Percentiles rank a stretch among this genome's conserved stretches.
phyloP scores from a whole-genome alignment of 495 filamentous ascomycete genomes.

The Chlorociboria aeruginascens region DNA sequence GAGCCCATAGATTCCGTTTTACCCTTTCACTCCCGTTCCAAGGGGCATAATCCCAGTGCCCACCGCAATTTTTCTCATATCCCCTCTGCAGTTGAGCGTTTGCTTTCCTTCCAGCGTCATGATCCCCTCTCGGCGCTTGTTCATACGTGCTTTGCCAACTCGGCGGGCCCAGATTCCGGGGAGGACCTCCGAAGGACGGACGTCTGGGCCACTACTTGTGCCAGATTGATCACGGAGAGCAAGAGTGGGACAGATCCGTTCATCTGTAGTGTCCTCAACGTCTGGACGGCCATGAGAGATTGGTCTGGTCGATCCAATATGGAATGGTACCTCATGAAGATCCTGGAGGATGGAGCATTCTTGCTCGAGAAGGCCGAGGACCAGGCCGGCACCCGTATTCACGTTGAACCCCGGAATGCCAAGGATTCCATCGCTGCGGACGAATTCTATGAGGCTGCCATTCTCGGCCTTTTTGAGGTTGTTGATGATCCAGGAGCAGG shows the following conservation, averaged over 20 bases:
- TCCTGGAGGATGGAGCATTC: slow-evolving; percentile 84
- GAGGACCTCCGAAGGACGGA: slow-evolving; percentile 64
- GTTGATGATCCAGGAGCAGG: slow-evolving; percentile 68
- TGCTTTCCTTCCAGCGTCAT: slow-evolving; percentile 74
- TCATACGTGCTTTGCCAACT: slow-evolving; percentile 81
- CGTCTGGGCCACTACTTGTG: slow-evolving; percentile 79
- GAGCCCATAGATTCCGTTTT: slow-evolving; percentile 75
- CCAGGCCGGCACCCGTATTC: slow-evolving; percentile 50
- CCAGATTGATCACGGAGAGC: slow-evolving; percentile 55
- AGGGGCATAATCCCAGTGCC: slow-evolving; percentile 35
- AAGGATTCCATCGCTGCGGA: slow-evolving; percentile 70
- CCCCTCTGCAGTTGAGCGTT: slow-evolving; percentile 53
- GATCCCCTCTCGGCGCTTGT: slow-evolving; percentile 79
- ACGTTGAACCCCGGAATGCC: slow-evolving; percentile 47
- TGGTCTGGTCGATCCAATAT: slow-evolving; percentile 84
- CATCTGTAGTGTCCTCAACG: slow-evolving; percentile 60
- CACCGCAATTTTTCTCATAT: slow-evolving; percentile 31
- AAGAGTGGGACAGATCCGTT: slow-evolving; percentile 42
- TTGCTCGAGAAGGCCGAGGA: slow-evolving; percentile 70
- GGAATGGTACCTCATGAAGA: slow-evolving; percentile 87
- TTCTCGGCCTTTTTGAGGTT: slow-evolving; percentile 73
- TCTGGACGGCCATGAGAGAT: slow-evolving; percentile 73
- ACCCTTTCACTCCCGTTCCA: slow-evolving; percentile 52
- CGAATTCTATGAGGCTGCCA: slow-evolving; percentile 78
- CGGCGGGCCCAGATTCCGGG: slow-evolving; percentile 63